Percentiles rank a stretch among this genome's conserved stretches.
Conservation (phyloP, 352 stramenopile species). For the Phytophthora cactorum region DNA sequence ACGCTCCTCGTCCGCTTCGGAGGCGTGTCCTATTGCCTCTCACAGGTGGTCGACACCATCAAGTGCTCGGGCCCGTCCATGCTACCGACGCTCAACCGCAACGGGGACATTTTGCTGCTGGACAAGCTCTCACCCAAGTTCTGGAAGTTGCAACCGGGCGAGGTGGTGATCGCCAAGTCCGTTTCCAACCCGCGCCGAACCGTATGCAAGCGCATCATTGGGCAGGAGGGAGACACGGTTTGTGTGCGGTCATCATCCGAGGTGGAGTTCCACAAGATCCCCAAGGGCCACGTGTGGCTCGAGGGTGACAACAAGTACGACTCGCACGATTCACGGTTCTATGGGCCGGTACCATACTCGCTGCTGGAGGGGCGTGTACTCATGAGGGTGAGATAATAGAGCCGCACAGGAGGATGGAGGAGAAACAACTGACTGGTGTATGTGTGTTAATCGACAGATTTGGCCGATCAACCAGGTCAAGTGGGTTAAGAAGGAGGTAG, state of each 20-base stretch:
- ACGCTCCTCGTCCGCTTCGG: conserved; percentile 83
- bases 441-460: conserved; percentile 50
- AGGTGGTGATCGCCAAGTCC: conserved; percentile 91
- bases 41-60: conserved; percentile 79
- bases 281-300: conserved; percentile 95
- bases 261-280: conserved; percentile 85
- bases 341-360: conserved; percentile 93
- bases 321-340: conserved; percentile 96
- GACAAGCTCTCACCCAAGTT: conserved; percentile 87
- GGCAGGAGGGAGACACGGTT: conserved; percentile 81
- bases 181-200: conserved; percentile 85
- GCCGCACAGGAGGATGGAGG: not conserved
- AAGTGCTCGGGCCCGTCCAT: conserved; percentile 91
- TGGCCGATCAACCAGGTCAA: conserved; percentile 81
- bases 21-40: conserved; percentile 70
- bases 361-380: conserved; percentile 91
- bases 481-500: conserved; percentile 59
- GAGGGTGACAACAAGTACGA: conserved; percentile 97
- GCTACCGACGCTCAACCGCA: conserved; percentile 89
- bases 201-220: conserved; percentile 92
- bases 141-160: conserved; percentile 67
- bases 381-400: conserved; percentile 73
- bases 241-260: conserved; percentile 75
- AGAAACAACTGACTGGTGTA: conserved; percentile 1
- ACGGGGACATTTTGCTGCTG: conserved; percentile 91